A percentile compares a stretch with the other conserved stretches of the same genome.
phyloP scores from a whole-genome alignment of 208 protist genomes.

The Willaertia magna region DNA sequence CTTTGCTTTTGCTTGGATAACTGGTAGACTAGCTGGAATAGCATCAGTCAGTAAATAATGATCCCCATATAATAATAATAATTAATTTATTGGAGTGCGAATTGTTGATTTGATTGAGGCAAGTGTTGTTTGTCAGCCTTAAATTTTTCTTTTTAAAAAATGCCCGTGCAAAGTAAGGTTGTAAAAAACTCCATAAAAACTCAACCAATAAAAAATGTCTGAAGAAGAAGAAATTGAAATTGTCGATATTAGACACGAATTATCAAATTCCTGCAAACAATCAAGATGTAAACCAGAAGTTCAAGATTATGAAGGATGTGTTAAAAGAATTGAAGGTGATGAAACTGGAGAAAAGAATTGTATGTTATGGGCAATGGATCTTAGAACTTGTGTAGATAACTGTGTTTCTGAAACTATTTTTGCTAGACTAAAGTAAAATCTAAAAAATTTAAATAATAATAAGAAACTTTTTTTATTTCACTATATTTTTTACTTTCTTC shows the following conservation, averaged over 20 bases:
- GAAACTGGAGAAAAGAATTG: neutral
- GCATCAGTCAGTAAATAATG: no score
- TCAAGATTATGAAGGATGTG: neutral
- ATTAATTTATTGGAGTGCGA: no score
- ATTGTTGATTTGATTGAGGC: no score
- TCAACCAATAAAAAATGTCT: neutral
- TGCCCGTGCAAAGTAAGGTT: no score
- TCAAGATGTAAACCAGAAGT: neutral
- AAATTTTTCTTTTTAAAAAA: no score
- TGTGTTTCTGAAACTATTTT: neutral
- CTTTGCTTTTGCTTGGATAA: neutral
- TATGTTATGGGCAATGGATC: neutral
- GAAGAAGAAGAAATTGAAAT: neutral
- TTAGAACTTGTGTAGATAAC: neutral
- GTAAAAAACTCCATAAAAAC: neutral
- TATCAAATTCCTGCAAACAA: neutral
- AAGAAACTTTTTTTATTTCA: no score
- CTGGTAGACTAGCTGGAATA: neutral
- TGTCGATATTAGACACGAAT: neutral
- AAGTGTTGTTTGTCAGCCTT: no score
- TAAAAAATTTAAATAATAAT: no score
- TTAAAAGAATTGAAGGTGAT: neutral
- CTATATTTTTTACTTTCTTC: no score
- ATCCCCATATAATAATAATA: no score
- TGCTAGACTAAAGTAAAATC: neutral